Evolutionary conservation across 805 yeast species (phyloP).

Genomic region (Schwanniomyces vanrijiae): DNA sequence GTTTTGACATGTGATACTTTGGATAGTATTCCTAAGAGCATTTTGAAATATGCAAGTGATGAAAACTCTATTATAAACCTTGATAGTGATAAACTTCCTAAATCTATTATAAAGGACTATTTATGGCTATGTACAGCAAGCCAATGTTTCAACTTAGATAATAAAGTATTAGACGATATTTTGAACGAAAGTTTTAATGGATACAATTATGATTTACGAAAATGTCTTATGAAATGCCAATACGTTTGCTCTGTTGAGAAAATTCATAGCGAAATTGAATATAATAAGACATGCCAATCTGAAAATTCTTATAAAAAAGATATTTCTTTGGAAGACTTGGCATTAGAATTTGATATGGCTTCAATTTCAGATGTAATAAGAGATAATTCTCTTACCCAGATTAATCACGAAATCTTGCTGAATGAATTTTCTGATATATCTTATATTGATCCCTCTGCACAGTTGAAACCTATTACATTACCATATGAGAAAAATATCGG

Average conservation of each 20-base stretch:
- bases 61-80: constrained; percentile 40
- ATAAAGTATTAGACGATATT: constrained; percentile 25
- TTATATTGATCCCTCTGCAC: constrained; percentile 30
- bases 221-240: constrained; percentile 47
- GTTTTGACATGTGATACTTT: constrained; percentile 61
- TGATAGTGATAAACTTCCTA: constrained; percentile 16
- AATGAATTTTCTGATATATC: constrained; percentile 39
- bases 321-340: constrained; percentile 1
- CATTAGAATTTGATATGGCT: constrained; percentile 18
- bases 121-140: constrained; percentile 39
- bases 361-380: constrained; percentile 32
- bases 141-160: constrained; percentile 34
- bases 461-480: constrained; percentile 25
- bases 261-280: neutral
- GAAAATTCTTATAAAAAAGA: neutral
- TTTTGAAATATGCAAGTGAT: constrained; percentile 45
- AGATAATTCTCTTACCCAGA: constrained; percentile 21
- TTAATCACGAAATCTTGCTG: constrained; percentile 21
- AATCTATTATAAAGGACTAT: constrained; percentile 29
- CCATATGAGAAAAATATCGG: constrained; percentile 43
- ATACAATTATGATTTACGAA: constrained; percentile 44
- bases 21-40: constrained; percentile 45
- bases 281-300: neutral
- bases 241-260: constrained; percentile 23
- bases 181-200: constrained; percentile 17